Conservation (phyloP, 164 flowering plant genomes). For the Echeveria elegans region DNA sequence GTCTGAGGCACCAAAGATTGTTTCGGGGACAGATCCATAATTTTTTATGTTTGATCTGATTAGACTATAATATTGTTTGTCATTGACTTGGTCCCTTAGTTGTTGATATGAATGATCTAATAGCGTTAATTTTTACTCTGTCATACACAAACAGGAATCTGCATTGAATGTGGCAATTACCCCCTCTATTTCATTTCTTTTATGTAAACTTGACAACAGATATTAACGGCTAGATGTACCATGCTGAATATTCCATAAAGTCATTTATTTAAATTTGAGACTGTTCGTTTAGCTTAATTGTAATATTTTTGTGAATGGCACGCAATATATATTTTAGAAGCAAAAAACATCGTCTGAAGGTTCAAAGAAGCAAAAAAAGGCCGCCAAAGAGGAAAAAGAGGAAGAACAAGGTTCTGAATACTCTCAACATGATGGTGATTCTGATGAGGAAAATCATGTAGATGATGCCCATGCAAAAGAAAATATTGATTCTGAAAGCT, state of each 20-base stretch:
- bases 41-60: not conserved
- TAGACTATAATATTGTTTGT: not conserved
- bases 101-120: not conserved
- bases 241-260: not conserved
- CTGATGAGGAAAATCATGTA: not conserved
- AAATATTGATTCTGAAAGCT: not conserved
- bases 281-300: too few relatives aligned
- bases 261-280: not conserved
- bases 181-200: not conserved
- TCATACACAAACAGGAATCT: not conserved
- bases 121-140: too few relatives aligned
- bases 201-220: not conserved
- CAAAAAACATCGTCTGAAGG: slow-evolving; percentile 1
- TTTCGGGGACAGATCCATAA: not conserved
- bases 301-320: too few relatives aligned
- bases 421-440: not conserved
- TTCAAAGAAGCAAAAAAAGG: not conserved
- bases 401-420: not conserved
- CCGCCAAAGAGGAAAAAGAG: not conserved
- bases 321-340: not conserved
- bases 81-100: not conserved
- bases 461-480: not conserved
- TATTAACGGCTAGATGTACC: not conserved
- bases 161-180: not conserved
- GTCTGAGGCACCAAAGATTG: not conserved